A percentile compares a stretch with the other conserved stretches of the same genome.
Conservation (phyloP, 495 filamentous ascomycete species). For the Talaromyces thailandensis region DNA sequence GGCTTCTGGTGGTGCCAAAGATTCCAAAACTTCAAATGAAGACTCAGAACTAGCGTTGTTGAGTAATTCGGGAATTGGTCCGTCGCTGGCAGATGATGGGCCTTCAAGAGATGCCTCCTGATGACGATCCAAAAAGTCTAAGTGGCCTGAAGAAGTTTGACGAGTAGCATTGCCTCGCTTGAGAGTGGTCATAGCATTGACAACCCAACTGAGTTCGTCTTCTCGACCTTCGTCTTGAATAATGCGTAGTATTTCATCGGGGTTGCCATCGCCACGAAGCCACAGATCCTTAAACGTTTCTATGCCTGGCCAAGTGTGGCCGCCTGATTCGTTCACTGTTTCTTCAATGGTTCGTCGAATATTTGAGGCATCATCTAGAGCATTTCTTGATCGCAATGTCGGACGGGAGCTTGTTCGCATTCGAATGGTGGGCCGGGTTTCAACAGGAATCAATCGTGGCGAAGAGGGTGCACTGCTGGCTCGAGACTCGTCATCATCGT, state of each 20-base stretch:
- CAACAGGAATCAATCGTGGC: neutral
- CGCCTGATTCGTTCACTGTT: constrained; percentile 7
- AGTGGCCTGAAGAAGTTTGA: neutral
- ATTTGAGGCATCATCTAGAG: constrained; percentile 19
- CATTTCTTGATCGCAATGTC: constrained; percentile 8
- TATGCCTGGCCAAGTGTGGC: constrained; percentile 22
- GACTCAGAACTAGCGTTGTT: neutral
- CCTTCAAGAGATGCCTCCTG: neutral
- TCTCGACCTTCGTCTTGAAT: constrained; percentile 52
- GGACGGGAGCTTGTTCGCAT: constrained; percentile 5
- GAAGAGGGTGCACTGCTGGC: neutral
- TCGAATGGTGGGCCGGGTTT: constrained; percentile 5
- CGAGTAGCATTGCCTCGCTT: constrained; percentile 1
- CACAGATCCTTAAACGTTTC: constrained; percentile 43
- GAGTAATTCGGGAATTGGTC: neutral
- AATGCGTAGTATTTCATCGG: constrained; percentile 48
- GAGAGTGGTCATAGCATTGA: constrained; percentile 25
- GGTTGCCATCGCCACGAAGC: constrained; percentile 46
- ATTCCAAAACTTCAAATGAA: neutral
- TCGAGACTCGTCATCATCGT: constrained; percentile 5
- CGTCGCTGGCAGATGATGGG: neutral
- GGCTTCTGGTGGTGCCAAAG: neutral
- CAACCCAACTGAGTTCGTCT: constrained; percentile 44
- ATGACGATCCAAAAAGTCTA: neutral
- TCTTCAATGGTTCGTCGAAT: constrained; percentile 32